A percentile compares a stretch with the other conserved stretches of the same genome.
These are phyloP conservation scores for Penicillium aurantiogriseum DNA, from an alignment of 2,329 filamentous ascomycete genomes.

Conservation along the genomic window DNA sequence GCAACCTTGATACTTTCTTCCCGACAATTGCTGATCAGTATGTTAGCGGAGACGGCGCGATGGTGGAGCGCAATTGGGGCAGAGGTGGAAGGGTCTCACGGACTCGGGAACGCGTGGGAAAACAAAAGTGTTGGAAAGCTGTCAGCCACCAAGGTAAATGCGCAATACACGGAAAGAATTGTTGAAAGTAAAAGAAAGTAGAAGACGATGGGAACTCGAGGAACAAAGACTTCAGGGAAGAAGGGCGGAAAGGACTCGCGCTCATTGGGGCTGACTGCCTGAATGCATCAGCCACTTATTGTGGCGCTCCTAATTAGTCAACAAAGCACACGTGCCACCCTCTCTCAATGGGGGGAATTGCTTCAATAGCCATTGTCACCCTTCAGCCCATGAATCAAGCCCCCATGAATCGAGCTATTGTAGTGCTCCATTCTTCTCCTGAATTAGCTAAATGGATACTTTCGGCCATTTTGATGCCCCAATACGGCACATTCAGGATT, in stretches of 20 bases:
- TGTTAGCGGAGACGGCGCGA: constrained; percentile 12
- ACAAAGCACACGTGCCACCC: constrained; percentile 21
- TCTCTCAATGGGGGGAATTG: constrained; percentile 11
- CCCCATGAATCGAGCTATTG: constrained; percentile 10
- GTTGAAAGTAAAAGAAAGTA: constrained; percentile 1
- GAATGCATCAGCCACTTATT: constrained; percentile 19
- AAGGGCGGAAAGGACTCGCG: constrained; percentile 28
- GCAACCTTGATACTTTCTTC: neutral
- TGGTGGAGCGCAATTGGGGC: constrained; percentile 23
- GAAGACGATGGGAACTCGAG: constrained; percentile 6
- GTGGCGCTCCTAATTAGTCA: constrained; percentile 19
- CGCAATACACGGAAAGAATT: neutral
- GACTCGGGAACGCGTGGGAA: constrained; percentile 23
- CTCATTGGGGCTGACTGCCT: constrained; percentile 11
- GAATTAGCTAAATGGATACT: neutral
- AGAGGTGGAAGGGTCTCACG: constrained; percentile 18
- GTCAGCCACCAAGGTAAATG: neutral
- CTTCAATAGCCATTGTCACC: constrained; percentile 12
- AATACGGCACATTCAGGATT: neutral
- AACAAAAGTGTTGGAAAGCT: constrained; percentile 1
- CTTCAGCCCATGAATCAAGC: constrained; percentile 2
- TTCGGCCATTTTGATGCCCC: neutral
- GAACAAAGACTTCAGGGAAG: constrained; percentile 16
- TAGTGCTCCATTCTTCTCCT: neutral
- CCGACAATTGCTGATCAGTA: constrained; percentile 23